Conservation (phyloP, 208 protist genomes). For the Crithidia sp. region DNA sequence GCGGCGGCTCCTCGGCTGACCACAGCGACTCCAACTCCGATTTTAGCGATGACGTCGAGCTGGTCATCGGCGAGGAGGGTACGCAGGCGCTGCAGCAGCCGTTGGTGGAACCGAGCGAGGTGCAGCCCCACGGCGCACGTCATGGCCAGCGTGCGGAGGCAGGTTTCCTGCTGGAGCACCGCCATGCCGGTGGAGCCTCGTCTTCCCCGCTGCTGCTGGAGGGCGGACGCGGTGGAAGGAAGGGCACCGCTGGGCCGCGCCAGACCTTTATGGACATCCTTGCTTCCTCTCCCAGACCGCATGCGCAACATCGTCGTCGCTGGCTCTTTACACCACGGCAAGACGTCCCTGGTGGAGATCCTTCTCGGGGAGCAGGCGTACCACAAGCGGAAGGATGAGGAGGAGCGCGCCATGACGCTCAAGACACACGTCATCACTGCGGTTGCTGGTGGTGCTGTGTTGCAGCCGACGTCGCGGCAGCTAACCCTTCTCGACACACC, state of each 20-base stretch:
- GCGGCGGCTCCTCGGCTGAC: slow-evolving; percentile 1
- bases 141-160: slow-evolving; percentile 11
- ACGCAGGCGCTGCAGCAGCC: slow-evolving; percentile 69
- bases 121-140: slow-evolving; percentile 20
- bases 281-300: slow-evolving; percentile 61
- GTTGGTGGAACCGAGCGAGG: slow-evolving; percentile 51
- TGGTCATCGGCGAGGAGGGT: slow-evolving; percentile 80
- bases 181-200: slow-evolving; percentile 9
- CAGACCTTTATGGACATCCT: slow-evolving; percentile 57
- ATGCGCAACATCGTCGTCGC: slow-evolving; percentile 95
- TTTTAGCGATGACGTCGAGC: slow-evolving; percentile 85
- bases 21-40: slow-evolving; percentile 35
- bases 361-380: slow-evolving; percentile 50
- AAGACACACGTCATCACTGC: slow-evolving; percentile 74
- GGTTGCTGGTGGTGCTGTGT: slow-evolving; percentile 44
- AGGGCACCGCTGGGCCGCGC: neutral
- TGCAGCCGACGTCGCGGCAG: slow-evolving; percentile 71
- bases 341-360: slow-evolving; percentile 96
- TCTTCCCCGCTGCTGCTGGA: slow-evolving; percentile 38
- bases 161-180: slow-evolving; percentile 51
- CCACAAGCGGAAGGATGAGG: slow-evolving; percentile 63
- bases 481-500: slow-evolving; percentile 99
- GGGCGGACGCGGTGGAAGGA: neutral
- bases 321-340: slow-evolving; percentile 97
- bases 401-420: slow-evolving; percentile 64